Evolutionary conservation across 495 filamentous ascomycete genomes (phyloP).

Genomic region (Neurospora tetraspora): DNA sequence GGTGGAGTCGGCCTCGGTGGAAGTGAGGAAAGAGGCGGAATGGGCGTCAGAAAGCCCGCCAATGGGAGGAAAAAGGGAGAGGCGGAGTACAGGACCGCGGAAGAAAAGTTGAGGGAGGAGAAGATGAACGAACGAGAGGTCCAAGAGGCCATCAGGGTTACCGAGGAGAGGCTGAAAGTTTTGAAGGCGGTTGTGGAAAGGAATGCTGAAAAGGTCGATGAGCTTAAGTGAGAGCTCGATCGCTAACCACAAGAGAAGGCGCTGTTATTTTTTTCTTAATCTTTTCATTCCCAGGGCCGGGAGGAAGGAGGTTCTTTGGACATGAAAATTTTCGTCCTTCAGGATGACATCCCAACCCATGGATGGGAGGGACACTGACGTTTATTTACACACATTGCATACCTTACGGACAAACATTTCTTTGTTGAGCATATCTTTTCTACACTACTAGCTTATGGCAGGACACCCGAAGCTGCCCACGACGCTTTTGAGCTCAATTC

Average conservation of each 20-base stretch:
- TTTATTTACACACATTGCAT: neutral
- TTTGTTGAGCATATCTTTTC: neutral
- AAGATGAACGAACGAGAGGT: slow-evolving; percentile 74
- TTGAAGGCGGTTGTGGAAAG: slow-evolving; percentile 62
- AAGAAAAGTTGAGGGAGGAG: slow-evolving; percentile 52
- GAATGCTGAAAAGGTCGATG: slow-evolving; percentile 15
- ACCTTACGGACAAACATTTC: neutral
- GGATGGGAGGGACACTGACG: neutral
- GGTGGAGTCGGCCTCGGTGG: slow-evolving; percentile 19
- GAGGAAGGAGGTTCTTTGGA: neutral
- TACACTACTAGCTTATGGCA: neutral
- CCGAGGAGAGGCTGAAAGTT: slow-evolving; percentile 67
- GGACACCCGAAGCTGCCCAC: neutral
- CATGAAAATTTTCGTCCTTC: neutral
- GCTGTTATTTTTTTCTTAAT: neutral
- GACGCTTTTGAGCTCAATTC: neutral
- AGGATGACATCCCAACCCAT: neutral
- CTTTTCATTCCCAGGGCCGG: neutral
- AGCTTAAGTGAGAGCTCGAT: neutral
- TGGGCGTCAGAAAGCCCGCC: neutral
- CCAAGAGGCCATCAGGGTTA: slow-evolving; percentile 72
- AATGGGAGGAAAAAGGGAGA: slow-evolving; percentile 9
- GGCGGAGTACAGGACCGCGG: slow-evolving; percentile 37
- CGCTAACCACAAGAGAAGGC: neutral
- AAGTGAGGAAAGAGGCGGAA: slow-evolving; percentile 11